Evolutionary conservation across 2,329 filamentous ascomycete species (phyloP).

Genomic region (Aspergillus vadensis): DNA sequence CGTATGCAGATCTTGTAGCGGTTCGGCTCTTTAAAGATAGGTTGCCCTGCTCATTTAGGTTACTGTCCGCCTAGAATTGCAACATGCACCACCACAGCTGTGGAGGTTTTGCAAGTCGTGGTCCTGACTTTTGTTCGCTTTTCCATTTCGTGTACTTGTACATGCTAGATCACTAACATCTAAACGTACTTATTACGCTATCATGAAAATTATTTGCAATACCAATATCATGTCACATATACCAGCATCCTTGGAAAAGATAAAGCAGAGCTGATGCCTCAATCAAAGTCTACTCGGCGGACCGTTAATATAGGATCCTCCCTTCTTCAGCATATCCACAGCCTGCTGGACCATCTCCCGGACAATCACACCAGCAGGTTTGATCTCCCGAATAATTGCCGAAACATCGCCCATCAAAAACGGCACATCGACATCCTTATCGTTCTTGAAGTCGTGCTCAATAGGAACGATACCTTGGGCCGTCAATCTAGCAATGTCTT

Average conservation of each 20-base stretch:
- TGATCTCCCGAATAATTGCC: conserved; percentile 71
- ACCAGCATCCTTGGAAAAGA: not conserved
- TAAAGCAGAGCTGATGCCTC: not conserved
- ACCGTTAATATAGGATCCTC: conserved; percentile 59
- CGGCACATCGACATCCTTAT: conserved; percentile 79
- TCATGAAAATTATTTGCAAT: conserved; percentile 15
- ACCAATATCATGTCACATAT: conserved; percentile 7
- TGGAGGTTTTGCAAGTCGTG: conserved; percentile 8
- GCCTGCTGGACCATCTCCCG: conserved; percentile 84
- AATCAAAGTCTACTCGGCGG: conserved; percentile 49
- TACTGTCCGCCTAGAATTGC: conserved; percentile 11
- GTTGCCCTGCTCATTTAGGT: conserved; percentile 5
- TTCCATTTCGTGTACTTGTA: conserved; percentile 33
- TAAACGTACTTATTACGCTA: conserved; percentile 17
- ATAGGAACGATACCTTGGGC: conserved; percentile 77
- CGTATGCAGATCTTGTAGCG: conserved; percentile 14
- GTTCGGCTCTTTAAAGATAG: conserved; percentile 1
- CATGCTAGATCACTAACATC: conserved; percentile 27
- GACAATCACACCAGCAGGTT: conserved; percentile 83
- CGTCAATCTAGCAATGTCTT: conserved; percentile 74
- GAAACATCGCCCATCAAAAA: conserved; percentile 95
- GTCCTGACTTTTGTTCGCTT: conserved; percentile 19
- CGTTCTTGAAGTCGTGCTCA: conserved; percentile 78
- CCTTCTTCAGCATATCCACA: conserved; percentile 65
- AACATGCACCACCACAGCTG: conserved; percentile 1